Conservation (phyloP, 352 stramenopile species). For the Pythium plurisporium region DNA sequence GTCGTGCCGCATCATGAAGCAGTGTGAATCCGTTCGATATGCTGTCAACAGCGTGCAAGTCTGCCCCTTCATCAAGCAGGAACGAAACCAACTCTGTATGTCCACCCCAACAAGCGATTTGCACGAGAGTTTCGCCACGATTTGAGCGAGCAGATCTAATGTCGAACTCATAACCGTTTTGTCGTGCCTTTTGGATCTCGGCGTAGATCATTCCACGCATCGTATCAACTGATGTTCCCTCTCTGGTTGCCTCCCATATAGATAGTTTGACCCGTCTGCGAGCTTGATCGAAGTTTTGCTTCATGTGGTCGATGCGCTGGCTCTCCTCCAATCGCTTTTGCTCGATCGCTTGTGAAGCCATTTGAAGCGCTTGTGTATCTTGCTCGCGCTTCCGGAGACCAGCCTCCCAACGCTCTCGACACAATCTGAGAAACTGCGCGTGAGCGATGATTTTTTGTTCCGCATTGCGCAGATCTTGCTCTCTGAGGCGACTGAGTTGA, state of each 20-base stretch:
- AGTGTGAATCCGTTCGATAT: slow-evolving; percentile 58
- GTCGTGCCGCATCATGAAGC: slow-evolving; percentile 56
- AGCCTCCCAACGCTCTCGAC: slow-evolving; percentile 30
- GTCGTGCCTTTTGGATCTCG: slow-evolving; percentile 61
- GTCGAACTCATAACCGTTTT: slow-evolving; percentile 51
- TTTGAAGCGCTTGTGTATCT: slow-evolving; percentile 16
- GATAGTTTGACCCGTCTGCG: slow-evolving; percentile 37
- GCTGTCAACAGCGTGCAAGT: slow-evolving; percentile 46
- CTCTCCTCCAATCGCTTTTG: slow-evolving; percentile 14
- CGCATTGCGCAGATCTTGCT: background rate
- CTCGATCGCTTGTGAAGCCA: slow-evolving; percentile 11
- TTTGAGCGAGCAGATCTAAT: slow-evolving; percentile 44
- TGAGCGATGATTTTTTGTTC: background rate
- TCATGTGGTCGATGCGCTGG: background rate
- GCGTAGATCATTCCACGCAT: slow-evolving; percentile 48
- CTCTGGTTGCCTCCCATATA: slow-evolving; percentile 64
- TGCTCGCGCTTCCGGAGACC: slow-evolving; percentile 34
- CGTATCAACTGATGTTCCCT: slow-evolving; percentile 40
- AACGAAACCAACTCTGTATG: slow-evolving; percentile 54
- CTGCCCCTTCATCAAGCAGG: slow-evolving; percentile 54
- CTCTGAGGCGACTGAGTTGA: slow-evolving; percentile 15
- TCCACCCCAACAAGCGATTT: slow-evolving; percentile 70
- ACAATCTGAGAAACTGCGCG: slow-evolving; percentile 7
- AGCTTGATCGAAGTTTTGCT: background rate
- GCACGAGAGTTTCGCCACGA: slow-evolving; percentile 52